Conservation (phyloP, 2,329 filamentous ascomycete species). For the Talaromyces pinophilus region DNA sequence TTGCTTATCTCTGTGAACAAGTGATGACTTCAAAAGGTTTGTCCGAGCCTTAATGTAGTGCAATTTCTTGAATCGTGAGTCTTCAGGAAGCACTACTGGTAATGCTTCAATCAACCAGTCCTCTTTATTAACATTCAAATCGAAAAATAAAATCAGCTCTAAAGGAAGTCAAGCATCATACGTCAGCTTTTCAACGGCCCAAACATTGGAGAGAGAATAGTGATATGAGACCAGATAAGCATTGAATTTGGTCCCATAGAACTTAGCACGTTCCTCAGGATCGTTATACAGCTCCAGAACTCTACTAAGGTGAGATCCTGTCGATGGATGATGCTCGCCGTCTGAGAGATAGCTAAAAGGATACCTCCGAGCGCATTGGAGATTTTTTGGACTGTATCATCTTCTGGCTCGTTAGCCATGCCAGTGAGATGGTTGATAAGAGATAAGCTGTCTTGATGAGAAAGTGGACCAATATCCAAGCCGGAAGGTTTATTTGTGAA, state of each 20-base stretch:
- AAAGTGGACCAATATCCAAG: no score
- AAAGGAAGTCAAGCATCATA: neutral
- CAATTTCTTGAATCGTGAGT: slow-evolving; percentile 3
- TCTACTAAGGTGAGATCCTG: no score
- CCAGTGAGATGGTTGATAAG: no score
- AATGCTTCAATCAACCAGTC: slow-evolving; percentile 5
- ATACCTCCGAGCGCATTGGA: no score
- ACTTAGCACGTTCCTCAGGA: neutral
- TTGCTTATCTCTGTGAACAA: no score
- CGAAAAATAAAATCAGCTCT: slow-evolving; percentile 7
- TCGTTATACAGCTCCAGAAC: no score
- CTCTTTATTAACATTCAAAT: slow-evolving; percentile 9
- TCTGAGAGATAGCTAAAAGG: no score
- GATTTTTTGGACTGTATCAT: no score
- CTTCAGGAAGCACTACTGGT: neutral
- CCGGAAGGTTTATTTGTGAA: no score
- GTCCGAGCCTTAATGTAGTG: slow-evolving; percentile 11
- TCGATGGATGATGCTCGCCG: no score
- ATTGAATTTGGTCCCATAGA: slow-evolving; percentile 3
- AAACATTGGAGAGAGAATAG: slow-evolving; percentile 12
- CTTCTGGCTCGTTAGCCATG: no score
- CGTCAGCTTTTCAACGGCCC: slow-evolving; percentile 11
- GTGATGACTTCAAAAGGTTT: neutral
- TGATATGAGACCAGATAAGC: neutral
- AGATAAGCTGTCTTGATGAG: no score